Evolutionary conservation across 1,284 basidiomycete genomes (phyloP).

Genomic region (Irpex sp.): DNA sequence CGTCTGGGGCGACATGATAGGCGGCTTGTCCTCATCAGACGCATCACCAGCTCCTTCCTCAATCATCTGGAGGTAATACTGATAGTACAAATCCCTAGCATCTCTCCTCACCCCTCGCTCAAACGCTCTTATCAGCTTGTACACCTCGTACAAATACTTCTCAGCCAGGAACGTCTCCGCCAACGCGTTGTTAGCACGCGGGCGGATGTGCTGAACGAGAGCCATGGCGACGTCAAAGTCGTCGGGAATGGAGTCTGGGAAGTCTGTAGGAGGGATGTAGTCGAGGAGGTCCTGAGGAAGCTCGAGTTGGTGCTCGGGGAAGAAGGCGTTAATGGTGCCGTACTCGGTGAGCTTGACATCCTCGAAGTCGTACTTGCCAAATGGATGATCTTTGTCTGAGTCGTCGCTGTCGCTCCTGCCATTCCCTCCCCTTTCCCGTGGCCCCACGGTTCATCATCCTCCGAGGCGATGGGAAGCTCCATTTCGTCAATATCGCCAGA

Average conservation of each 20-base stretch:
- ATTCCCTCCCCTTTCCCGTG: no score
- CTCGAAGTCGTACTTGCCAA: no score
- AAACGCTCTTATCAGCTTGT: background rate
- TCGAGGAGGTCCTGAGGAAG: background rate
- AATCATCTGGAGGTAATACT: background rate
- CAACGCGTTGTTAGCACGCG: background rate
- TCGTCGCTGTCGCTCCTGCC: no score
- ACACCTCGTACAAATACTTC: background rate
- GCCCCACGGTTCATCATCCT: no score
- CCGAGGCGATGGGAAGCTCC: no score
- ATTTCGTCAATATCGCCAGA: no score
- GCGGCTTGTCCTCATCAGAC: background rate
- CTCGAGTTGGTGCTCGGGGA: background rate
- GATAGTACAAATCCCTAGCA: background rate
- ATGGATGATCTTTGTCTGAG: no score
- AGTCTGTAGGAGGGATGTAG: background rate
- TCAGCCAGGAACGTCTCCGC: background rate
- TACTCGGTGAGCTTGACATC: background rate
- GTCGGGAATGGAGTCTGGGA: background rate
- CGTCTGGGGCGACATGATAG: no score
- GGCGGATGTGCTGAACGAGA: background rate
- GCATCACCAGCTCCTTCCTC: background rate
- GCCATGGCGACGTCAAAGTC: background rate
- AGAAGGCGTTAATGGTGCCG: background rate
- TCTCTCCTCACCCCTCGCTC: background rate